Evolutionary conservation across 495 filamentous ascomycete genomes (phyloP), one percentile per base, ranked within the genome.

Genomic region (Talaromyces stipitatus): DNA sequence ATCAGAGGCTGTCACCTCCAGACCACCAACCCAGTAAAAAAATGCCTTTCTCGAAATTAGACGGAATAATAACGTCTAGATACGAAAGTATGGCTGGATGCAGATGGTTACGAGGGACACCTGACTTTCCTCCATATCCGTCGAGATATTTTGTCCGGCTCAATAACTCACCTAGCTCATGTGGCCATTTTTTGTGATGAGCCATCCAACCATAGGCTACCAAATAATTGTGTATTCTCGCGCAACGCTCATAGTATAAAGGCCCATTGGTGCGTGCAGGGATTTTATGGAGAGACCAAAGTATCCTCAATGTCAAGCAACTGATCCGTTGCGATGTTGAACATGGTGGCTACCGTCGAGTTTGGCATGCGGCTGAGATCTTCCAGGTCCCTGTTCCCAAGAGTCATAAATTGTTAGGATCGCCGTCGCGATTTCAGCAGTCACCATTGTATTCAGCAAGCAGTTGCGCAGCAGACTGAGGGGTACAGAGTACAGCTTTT

Each of bases 201-300:
- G 65, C 58, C 48, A 68, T 56, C 66, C 63, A 75, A 59, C 58
- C 66, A 55, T 71, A 67, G 30, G 64, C 56, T 20, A 71, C 61
- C 20, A 78, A 58, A 30, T 71, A 66, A 54, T 77, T 78, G 58
- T 76, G 74, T 20, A 78, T 57, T 51, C 66, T 66, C 9, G 73
- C 72, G 47, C 75, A 78, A 52, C 74, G 63, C 45, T 62, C 61
- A 56, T 64, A 63, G 53, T 76, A 71, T 43, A 78, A 58, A 2
- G 58, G 61, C 20, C 51, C 56, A 1, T 67, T 52, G 48, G 69
- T 58, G 28, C 65, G 69, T 2, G 64, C 47, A 29, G n/a, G 70
- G 69, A 48, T 69, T 67, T 0, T 62, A 55, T 1, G 55, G 53
- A 0, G 72, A 65, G 8, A 72, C 69, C n/a, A 65, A 62, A 56